Percentiles rank a stretch among this genome's conserved stretches.
Evolutionary conservation across 169 alveolate genomes (phyloP).

Genomic region (Plasmodium cynomolgi): DNA sequence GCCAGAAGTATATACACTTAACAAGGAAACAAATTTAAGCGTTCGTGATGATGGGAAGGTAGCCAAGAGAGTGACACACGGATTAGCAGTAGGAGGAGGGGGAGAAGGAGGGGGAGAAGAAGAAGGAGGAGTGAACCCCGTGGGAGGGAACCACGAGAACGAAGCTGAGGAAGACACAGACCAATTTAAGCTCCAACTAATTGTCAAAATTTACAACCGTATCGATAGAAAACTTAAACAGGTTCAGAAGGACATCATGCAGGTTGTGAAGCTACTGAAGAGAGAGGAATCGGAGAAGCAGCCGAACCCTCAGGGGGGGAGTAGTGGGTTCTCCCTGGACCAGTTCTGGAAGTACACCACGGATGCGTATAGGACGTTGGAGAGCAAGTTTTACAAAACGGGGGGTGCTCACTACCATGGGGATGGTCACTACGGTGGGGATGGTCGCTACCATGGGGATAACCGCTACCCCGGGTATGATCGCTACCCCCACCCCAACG

Average conservation of each 20-base stretch:
- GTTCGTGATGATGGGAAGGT: not conserved
- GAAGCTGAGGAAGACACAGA: slow-evolving; percentile 32
- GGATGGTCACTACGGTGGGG: not conserved
- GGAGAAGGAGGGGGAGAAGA: not conserved
- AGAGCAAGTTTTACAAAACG: not conserved
- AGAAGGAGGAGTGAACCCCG: not conserved
- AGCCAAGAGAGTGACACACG: not conserved
- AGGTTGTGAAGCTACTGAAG: slow-evolving; percentile 10
- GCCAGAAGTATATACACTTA: not conserved
- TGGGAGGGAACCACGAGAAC: not conserved
- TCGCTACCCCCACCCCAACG: not conserved
- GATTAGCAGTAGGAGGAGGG: not conserved
- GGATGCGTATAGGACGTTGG: slow-evolving; percentile 4
- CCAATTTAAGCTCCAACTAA: slow-evolving; percentile 25
- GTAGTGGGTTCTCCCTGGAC: slow-evolving; percentile 1
- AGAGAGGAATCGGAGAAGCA: not conserved
- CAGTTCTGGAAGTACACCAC: slow-evolving; percentile 20
- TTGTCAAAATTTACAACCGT: slow-evolving; percentile 23
- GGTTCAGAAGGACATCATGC: slow-evolving; percentile 24
- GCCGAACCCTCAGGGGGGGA: not conserved
- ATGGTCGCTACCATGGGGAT: not conserved
- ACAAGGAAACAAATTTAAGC: not conserved
- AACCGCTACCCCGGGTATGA: no score
- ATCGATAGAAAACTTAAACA: slow-evolving; percentile 8
- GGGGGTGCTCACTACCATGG: not conserved